Evolutionary conservation across 164 flowering plant species (phyloP).

Genomic region (Nymphaea colorata): DNA sequence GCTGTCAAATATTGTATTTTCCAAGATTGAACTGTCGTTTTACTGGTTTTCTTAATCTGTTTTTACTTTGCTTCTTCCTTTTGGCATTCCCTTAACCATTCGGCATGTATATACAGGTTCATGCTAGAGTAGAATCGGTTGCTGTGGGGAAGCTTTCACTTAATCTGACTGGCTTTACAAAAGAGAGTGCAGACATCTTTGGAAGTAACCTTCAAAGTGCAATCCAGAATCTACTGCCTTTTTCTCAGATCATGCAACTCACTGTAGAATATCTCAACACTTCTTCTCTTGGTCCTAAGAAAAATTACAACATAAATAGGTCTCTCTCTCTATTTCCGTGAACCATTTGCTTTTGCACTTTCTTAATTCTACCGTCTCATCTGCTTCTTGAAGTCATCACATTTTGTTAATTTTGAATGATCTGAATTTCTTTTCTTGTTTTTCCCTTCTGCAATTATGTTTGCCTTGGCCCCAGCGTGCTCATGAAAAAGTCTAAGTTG

Average conservation of each 20-base stretch:
- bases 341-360: too few species aligned
- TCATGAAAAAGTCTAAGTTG: too few species aligned
- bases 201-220: slow-evolving; percentile 34
- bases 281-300: slow-evolving; percentile 61
- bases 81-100: neutral
- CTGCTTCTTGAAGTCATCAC: neutral
- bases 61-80: neutral
- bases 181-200: slow-evolving; percentile 54
- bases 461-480: too few species aligned
- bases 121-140: slow-evolving; percentile 51
- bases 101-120: slow-evolving; percentile 39
- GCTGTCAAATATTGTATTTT: too few species aligned
- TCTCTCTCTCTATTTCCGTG: neutral
- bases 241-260: slow-evolving; percentile 51
- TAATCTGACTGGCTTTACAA: slow-evolving; percentile 59
- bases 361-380: too few species aligned
- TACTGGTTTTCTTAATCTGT: neutral
- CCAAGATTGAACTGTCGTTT: too few species aligned
- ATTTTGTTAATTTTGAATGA: neutral
- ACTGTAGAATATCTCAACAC: slow-evolving; percentile 71
- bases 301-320: slow-evolving; percentile 78
- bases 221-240: slow-evolving; percentile 54
- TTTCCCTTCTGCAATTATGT: too few species aligned
- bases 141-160: slow-evolving; percentile 91
- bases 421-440: too few species aligned